phyloP scores from a whole-genome alignment of 1,284 basidiomycete genomes.

The Microbotryum intermedium region DNA sequence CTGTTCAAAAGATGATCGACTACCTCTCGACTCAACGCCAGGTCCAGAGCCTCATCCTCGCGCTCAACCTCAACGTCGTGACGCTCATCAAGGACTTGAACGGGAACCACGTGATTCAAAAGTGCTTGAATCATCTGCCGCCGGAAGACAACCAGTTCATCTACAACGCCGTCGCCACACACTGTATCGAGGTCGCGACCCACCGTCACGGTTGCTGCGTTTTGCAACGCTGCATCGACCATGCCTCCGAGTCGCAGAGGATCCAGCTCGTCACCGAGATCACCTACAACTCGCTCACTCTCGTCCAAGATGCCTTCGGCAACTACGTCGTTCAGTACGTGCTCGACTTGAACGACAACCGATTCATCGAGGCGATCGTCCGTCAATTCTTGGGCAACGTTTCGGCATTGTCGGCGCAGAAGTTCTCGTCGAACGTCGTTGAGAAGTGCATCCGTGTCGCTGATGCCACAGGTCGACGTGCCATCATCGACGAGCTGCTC shows the following conservation, averaged over 20 bases:
- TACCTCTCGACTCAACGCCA: conserved; percentile 93
- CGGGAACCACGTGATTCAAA: conserved; percentile 99
- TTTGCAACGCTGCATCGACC: conserved; percentile 95
- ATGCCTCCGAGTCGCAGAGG: conserved; percentile 90
- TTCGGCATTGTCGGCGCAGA: conserved; percentile 94
- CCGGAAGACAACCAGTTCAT: conserved; percentile 99
- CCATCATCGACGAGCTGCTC: conserved; percentile 89
- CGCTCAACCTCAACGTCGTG: conserved; percentile 93
- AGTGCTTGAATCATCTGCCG: conserved; percentile 94
- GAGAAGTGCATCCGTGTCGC: conserved; percentile 90
- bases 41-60: conserved; percentile 95
- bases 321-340: conserved; percentile 44
- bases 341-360: conserved; percentile 92
- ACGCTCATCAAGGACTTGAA: conserved; percentile 99
- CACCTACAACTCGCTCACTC: conserved; percentile 91
- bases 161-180: conserved; percentile 97
- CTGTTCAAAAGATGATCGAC: conserved; percentile 99
- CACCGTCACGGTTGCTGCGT: conserved; percentile 99
- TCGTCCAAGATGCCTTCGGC: conserved; percentile 96
- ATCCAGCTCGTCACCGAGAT: conserved; percentile 98
- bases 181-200: conserved; percentile 98
- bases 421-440: conserved; percentile 93
- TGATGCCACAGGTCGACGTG: conserved; percentile 84
- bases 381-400: conserved; percentile 97
- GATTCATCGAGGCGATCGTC: conserved; percentile 95